Evolutionary conservation across 31 red algal genomes (phyloP).

Genomic region (Pterothamnion heteromorphum): DNA sequence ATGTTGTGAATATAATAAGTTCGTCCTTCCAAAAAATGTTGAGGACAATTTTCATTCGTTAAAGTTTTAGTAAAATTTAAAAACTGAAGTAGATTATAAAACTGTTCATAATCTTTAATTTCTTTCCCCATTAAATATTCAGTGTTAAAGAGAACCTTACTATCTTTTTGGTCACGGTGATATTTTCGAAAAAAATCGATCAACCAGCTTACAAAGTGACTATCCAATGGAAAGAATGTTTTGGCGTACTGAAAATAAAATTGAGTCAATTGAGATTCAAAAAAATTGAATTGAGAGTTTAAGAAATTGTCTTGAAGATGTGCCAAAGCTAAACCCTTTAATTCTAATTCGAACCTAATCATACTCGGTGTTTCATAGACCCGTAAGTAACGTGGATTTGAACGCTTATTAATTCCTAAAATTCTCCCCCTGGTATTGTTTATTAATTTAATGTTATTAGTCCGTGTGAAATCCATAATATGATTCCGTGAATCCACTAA

Average conservation of each 20-base stretch:
- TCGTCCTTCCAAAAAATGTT: constrained; percentile 32
- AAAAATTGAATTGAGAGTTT: neutral
- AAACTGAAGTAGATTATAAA: constrained; percentile 27
- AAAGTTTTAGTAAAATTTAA: constrained; percentile 29
- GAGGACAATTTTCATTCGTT: neutral
- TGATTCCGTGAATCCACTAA: constrained; percentile 6
- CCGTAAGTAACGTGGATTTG: neutral
- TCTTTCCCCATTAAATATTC: constrained; percentile 6
- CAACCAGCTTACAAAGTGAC: constrained; percentile 25
- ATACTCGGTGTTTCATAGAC: neutral
- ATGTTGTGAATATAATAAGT: neutral
- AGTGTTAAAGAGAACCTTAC: neutral
- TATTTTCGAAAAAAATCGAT: constrained; percentile 31
- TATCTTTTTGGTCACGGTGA: constrained; percentile 1
- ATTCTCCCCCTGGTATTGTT: constrained; percentile 1
- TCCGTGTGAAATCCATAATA: neutral
- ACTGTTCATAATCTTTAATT: constrained; percentile 35
- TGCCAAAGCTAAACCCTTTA: neutral
- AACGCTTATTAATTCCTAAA: constrained; percentile 35
- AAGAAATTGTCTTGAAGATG: constrained; percentile 23
- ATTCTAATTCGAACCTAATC: constrained; percentile 13
- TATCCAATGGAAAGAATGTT: constrained; percentile 20
- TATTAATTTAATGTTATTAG: neutral
- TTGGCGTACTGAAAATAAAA: constrained; percentile 31
- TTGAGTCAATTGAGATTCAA: constrained; percentile 24